Evolutionary conservation across 306 rosid genomes (phyloP), one percentile per base, ranked within the genome.

Genomic region (Pyrus communis): DNA sequence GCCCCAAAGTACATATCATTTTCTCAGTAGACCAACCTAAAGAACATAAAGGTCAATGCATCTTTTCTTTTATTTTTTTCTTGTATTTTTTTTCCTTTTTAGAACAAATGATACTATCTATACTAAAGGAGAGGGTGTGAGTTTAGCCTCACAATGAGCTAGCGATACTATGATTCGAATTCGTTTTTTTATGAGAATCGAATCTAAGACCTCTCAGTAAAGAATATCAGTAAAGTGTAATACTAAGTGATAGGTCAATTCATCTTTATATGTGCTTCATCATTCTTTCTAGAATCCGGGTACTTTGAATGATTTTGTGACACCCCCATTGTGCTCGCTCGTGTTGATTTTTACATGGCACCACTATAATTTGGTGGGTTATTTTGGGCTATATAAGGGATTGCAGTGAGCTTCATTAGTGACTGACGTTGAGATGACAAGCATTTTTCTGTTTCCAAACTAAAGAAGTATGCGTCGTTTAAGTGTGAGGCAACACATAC

Each of bases 111-210:
- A 38, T 38, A 38, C 2, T 7, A 35, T 35, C 9, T 35, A 35
- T 35, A 35, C 0, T 35, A 35, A 35, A 2, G 9, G 2, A 1
- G 10, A 38, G 0, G 9, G 0, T 7, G 42, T 38, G 42, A 0
- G 42, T 7, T 38, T 7, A 38, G 42, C 9, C 9, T 38, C 42
- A 38, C 10, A 38, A 38, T 38, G 10, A 7, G 0, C 2, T 38
- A 7, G 2, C 2, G 0, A 38, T 38, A 38, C 0, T 38, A 38
- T 38, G 10, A 10, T 38, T 38, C 0, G 10, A 38, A 38, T 38
- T 38, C 0, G 2, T 2, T 2, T 7, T 7, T 7, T 38, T 0
- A 2, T 2, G 42, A 7, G 10, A 38, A 38, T 38, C 42, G 0
- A 38, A 38, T 0, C 1, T 7, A 38, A 38, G 9, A 38, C 42